These are phyloP conservation scores for Coelastrella sp. DNA, from an alignment of 139 green algal species.

Conservation along the genomic window DNA sequence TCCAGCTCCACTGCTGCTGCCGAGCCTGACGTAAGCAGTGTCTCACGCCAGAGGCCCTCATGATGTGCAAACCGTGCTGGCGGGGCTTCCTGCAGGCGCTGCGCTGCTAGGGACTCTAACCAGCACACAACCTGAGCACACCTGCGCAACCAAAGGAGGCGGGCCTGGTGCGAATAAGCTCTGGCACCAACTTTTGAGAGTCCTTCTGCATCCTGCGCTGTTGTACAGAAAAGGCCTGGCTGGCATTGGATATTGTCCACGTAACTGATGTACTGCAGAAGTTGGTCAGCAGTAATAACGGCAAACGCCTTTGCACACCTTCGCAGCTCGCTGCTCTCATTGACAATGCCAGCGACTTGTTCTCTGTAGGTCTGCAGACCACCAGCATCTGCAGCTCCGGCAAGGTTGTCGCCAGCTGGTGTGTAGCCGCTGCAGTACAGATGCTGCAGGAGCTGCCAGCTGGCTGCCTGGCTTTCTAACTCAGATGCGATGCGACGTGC, in stretches of 20 bases:
- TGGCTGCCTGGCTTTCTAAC: constrained; percentile 72
- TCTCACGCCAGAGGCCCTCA: constrained; percentile 84
- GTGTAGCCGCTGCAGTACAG: constrained; percentile 65
- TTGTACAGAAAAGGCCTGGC: no score
- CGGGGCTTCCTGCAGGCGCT: constrained; percentile 49
- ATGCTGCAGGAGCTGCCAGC: constrained; percentile 80
- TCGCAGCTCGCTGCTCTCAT: constrained; percentile 52
- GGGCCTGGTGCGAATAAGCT: no score
- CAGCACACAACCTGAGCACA: constrained; percentile 75
- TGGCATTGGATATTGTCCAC: no score
- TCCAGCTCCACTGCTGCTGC: constrained; percentile 73
- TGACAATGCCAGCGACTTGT: constrained; percentile 58
- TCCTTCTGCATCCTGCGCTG: no score
- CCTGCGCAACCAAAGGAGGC: constrained; percentile 44
- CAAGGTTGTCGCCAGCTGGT: constrained; percentile 67
- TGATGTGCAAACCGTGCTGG: constrained; percentile 49
- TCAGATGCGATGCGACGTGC: constrained; percentile 65
- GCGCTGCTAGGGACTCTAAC: constrained; percentile 76
- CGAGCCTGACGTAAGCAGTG: constrained; percentile 50
- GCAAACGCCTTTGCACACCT: no score
- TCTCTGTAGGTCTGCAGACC: constrained; percentile 64
- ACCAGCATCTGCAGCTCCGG: constrained; percentile 59
- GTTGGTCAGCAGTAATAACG: no score
- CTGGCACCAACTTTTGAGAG: no score
- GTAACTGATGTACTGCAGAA: no score